Conservation (phyloP, 768 basidiomycete genomes). For the Sarcomyxa edulis region DNA sequence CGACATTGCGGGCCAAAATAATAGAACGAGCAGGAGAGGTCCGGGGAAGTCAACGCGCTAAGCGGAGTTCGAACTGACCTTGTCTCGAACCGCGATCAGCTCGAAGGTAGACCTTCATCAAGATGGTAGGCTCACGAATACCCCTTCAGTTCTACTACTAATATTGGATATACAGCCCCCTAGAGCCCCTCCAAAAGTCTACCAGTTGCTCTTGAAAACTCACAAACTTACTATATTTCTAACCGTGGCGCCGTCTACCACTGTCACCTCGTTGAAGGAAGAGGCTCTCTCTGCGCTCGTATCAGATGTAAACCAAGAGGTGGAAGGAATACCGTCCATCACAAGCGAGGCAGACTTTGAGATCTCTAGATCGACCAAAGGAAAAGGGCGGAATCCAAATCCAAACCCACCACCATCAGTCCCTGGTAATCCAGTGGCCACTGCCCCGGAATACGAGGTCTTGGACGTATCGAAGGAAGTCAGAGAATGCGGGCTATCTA, state of each 20-base stretch:
- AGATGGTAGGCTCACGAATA: constrained; percentile 2
- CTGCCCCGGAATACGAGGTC: constrained; percentile 36
- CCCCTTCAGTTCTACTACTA: background rate
- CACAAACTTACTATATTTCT: constrained; percentile 66
- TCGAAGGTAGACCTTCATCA: no score
- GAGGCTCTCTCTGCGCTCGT: constrained; percentile 59
- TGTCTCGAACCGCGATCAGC: no score
- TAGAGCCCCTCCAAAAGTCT: constrained; percentile 52
- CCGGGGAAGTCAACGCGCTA: constrained; percentile 2
- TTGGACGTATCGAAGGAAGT: constrained; percentile 38
- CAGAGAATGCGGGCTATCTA: constrained; percentile 45
- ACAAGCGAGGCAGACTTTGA: constrained; percentile 44
- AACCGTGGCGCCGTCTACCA: constrained; percentile 47
- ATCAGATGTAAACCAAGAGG: constrained; percentile 36
- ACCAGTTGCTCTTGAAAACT: constrained; percentile 67
- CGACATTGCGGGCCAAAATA: no score
- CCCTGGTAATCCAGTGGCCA: background rate
- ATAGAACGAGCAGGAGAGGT: no score
- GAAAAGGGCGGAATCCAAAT: constrained; percentile 46
- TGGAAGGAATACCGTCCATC: constrained; percentile 24
- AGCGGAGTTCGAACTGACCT: constrained; percentile 4
- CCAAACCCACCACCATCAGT: no score
- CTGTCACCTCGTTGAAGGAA: constrained; percentile 53
- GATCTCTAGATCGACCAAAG: constrained; percentile 49
- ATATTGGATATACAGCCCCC: constrained; percentile 46